Evolutionary conservation across 2,329 filamentous ascomycete genomes (phyloP).

Genomic region (Camillea tinctor): DNA sequence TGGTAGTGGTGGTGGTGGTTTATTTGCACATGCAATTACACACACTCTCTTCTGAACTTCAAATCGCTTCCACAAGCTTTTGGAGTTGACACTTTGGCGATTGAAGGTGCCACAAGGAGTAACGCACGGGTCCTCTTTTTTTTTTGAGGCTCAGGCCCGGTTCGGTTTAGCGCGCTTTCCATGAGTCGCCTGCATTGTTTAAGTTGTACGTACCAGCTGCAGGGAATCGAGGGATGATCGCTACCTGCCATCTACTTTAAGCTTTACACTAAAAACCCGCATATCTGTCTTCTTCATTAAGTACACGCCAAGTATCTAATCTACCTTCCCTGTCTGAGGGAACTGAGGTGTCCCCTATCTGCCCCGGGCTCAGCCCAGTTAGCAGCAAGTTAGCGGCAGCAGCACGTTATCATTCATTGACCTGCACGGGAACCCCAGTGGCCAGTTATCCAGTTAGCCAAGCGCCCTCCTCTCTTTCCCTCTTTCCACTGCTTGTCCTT

Average conservation of each 20-base stretch:
- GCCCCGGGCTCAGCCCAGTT: not conserved
- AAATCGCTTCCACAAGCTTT: not conserved
- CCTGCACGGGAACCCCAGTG: too few relatives aligned
- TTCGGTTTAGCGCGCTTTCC: conserved; percentile 18
- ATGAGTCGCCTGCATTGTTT: not conserved
- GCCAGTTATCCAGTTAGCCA: not conserved
- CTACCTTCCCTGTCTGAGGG: not conserved
- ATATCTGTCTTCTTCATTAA: not conserved
- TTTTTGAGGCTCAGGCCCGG: conserved; percentile 8
- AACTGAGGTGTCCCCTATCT: not conserved
- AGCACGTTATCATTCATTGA: not conserved
- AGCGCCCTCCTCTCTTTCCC: conserved; percentile 13
- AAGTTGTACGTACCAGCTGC: not conserved
- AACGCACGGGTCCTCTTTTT: not conserved
- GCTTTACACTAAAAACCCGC: not conserved
- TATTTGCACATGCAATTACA: not conserved
- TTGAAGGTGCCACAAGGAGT: conserved; percentile 11
- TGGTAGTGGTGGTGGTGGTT: not conserved
- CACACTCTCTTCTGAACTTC: conserved; percentile 1
- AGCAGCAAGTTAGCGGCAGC: not conserved
- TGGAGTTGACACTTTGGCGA: conserved; percentile 31
- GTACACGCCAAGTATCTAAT: not conserved
- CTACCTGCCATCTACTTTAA: not conserved
- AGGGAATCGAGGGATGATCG: not conserved
- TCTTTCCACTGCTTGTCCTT: not conserved